Percentiles rank a stretch among this genome's conserved stretches.
phyloP scores from a whole-genome alignment of 495 filamentous ascomycete genomes.

The Letharia lupina region DNA sequence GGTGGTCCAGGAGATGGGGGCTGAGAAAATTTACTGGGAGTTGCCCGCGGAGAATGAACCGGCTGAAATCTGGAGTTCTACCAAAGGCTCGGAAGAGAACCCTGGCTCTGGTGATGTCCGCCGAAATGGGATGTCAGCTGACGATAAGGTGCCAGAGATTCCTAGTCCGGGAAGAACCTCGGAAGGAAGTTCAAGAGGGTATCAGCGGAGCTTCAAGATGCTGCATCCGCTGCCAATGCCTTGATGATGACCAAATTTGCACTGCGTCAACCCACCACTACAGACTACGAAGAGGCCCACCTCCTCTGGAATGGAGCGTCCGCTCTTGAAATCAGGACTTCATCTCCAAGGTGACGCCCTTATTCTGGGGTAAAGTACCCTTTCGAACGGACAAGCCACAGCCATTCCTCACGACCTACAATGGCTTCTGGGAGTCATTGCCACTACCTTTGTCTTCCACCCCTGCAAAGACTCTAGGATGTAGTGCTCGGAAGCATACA shows the following conservation, averaged over 20 bases:
- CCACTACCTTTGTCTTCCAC: neutral
- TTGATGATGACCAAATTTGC: too few relatives aligned
- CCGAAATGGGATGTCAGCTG: neutral
- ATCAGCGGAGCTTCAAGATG: too few relatives aligned
- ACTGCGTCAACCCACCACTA: too few relatives aligned
- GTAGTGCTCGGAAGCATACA: neutral
- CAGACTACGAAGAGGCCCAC: too few relatives aligned
- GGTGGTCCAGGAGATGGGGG: slow-evolving; percentile 4
- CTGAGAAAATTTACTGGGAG: slow-evolving; percentile 7
- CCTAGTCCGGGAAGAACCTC: neutral
- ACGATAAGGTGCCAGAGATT: neutral
- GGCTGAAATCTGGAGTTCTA: slow-evolving; percentile 5
- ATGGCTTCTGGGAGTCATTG: neutral
- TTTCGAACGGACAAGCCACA: too few relatives aligned
- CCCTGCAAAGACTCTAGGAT: neutral
- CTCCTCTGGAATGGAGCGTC: too few relatives aligned
- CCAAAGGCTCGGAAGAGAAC: too few relatives aligned
- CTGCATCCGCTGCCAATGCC: too few relatives aligned
- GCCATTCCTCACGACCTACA: neutral
- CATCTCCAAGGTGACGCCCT: too few relatives aligned
- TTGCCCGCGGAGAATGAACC: slow-evolving; percentile 12
- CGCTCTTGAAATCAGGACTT: too few relatives aligned
- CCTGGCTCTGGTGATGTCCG: neutral
- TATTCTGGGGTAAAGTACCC: too few relatives aligned
- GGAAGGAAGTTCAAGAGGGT: neutral